These are phyloP conservation scores for Nidula niveotomentosa DNA, from an alignment of 1,284 basidiomycete genomes.

Conservation along the genomic window DNA sequence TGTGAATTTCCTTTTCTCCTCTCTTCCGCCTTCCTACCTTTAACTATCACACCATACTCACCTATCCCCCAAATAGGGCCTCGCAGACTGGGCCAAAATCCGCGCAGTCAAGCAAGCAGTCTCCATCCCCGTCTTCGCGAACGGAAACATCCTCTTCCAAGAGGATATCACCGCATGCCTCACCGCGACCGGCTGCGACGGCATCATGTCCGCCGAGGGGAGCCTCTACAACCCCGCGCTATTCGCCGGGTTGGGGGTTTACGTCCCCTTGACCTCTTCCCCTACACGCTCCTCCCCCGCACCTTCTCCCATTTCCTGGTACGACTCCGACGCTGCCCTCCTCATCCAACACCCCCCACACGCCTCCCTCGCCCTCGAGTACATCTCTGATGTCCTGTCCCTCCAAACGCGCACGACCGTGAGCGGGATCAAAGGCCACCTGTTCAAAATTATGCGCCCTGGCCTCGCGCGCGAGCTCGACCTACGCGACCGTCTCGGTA, in stretches of 20 bases:
- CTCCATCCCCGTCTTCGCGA: slow-evolving; percentile 88
- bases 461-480: slow-evolving; percentile 72
- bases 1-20: neutral
- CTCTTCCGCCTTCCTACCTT: neutral
- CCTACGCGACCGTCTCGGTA: slow-evolving; percentile 71
- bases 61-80: neutral
- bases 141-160: slow-evolving; percentile 84
- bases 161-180: slow-evolving; percentile 47
- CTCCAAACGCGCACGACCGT: slow-evolving; percentile 74
- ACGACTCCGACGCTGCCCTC: slow-evolving; percentile 21
- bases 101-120: slow-evolving; percentile 81
- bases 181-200: slow-evolving; percentile 83
- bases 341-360: slow-evolving; percentile 54
- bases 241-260: slow-evolving; percentile 45
- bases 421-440: slow-evolving; percentile 87
- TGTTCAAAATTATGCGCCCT: slow-evolving; percentile 91
- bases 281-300: slow-evolving; percentile 7
- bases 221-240: slow-evolving; percentile 93
- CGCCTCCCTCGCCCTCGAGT: slow-evolving; percentile 78
- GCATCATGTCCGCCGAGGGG: slow-evolving; percentile 95
- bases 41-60: neutral
- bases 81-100: slow-evolving; percentile 63
- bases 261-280: neutral
- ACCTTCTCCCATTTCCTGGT: slow-evolving; percentile 9
- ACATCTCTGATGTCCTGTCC: slow-evolving; percentile 77